Percentiles rank a stretch among this genome's conserved stretches.
Evolutionary conservation across 768 basidiomycete species (phyloP).

Genomic region (Termitomyces sp.): DNA sequence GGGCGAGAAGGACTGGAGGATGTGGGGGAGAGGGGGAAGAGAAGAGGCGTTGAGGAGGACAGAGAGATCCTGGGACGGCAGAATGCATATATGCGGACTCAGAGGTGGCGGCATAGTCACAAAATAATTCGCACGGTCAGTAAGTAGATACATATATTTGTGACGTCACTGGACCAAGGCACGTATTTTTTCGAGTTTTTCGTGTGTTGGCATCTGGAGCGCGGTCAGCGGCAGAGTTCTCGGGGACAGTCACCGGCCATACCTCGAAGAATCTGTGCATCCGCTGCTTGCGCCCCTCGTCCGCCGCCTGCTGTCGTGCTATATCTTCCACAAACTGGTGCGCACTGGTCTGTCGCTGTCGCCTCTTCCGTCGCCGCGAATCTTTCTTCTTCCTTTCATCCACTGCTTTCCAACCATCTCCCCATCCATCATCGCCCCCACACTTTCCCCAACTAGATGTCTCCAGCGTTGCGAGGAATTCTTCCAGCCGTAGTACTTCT

Average conservation of each 20-base stretch:
- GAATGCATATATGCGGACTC: conserved; percentile 75
- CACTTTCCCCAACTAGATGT: conserved; percentile 13
- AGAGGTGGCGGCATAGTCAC: conserved; percentile 43
- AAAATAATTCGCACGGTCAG: conserved; percentile 7
- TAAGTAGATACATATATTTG: background rate
- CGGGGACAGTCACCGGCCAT: conserved; percentile 7
- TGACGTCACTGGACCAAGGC: conserved; percentile 21
- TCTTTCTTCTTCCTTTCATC: background rate
- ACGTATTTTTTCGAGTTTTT: conserved; percentile 47
- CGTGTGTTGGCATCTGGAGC: conserved; percentile 47
- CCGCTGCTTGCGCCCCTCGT: conserved; percentile 30
- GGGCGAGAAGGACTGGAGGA: conserved; percentile 83
- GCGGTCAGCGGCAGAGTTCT: background rate
- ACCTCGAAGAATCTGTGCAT: conserved; percentile 54
- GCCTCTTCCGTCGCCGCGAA: background rate
- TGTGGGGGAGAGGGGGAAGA: conserved; percentile 64
- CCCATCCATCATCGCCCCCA: conserved; percentile 1
- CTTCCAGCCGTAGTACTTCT: conserved; percentile 35
- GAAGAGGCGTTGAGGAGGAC: conserved; percentile 52
- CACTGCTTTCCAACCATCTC: background rate
- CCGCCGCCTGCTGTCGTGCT: conserved; percentile 32
- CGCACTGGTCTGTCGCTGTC: conserved; percentile 8
- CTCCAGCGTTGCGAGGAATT: conserved; percentile 33
- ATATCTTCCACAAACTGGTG: conserved; percentile 42
- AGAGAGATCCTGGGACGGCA: conserved; percentile 66